Conservation (phyloP, 23 red algal genomes). For the Pyropia haitanensis region DNA sequence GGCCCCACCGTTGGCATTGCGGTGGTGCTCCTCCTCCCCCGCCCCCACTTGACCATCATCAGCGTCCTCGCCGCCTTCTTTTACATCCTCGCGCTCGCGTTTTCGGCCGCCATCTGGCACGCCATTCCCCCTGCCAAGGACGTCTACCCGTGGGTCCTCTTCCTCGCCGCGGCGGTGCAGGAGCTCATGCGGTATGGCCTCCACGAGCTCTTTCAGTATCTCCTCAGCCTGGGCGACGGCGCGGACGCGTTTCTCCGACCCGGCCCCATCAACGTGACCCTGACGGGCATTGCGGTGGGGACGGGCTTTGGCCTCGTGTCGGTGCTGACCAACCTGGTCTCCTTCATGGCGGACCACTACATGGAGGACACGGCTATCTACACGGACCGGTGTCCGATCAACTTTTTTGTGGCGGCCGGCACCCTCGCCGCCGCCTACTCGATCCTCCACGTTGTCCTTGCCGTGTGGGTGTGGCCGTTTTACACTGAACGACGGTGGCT, state of each 20-base stretch:
- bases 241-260: conserved; percentile 50
- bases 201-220: conserved; percentile 21
- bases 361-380: conserved; percentile 62
- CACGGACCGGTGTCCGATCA: conserved; percentile 41
- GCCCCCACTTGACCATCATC: conserved; percentile 45
- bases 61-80: conserved; percentile 45
- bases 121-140: conserved; percentile 40
- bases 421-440: conserved; percentile 41
- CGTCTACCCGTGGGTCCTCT: conserved; percentile 26
- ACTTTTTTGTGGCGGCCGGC: conserved; percentile 49
- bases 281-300: conserved; percentile 51
- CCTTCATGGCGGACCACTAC: conserved; percentile 28
- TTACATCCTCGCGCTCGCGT: conserved; percentile 33
- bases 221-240: conserved; percentile 13
- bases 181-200: conserved; percentile 34
- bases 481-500: conserved; percentile 4
- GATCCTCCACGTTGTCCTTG: conserved; percentile 40
- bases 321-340: conserved; percentile 36
- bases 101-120: conserved; percentile 31
- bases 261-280: conserved; percentile 23
- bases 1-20: conserved; percentile 33
- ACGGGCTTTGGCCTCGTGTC: conserved; percentile 56
- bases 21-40: conserved; percentile 29
- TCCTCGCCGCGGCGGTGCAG: conserved; percentile 42
- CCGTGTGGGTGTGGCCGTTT: conserved; percentile 39